Conservation (phyloP, 129 eudicot species). For the Smallanthus sonchifolius region DNA sequence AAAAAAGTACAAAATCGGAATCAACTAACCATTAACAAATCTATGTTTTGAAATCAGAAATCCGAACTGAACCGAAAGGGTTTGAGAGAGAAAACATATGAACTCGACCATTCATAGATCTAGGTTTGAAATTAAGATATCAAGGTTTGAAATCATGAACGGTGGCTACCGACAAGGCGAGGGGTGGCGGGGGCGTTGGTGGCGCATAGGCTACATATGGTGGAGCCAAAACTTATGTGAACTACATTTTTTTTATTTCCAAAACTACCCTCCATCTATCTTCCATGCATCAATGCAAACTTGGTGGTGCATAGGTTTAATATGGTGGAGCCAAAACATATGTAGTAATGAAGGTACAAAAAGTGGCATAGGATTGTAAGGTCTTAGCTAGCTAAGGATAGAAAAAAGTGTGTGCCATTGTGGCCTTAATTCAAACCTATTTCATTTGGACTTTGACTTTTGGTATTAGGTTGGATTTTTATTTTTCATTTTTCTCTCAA, state of each 20-base stretch:
- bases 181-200: background rate
- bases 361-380: constrained; percentile 13
- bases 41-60: background rate
- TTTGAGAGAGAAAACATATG: background rate
- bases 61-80: background rate
- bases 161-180: background rate
- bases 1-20: background rate
- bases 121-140: background rate
- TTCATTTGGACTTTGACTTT: constrained; percentile 19
- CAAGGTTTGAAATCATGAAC: background rate
- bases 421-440: background rate
- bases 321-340: constrained; percentile 18
- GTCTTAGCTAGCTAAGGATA: background rate
- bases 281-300: too few species aligned
- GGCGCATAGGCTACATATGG: constrained; percentile 1
- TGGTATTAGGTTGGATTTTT: constrained; percentile 8
- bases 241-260: too few species aligned
- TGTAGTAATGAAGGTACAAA: constrained; percentile 3
- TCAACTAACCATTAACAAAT: background rate
- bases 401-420: background rate
- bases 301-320: background rate
- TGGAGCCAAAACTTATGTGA: constrained; percentile 9
- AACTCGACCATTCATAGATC: background rate
- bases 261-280: too few species aligned
- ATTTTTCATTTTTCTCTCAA: background rate